A percentile compares a stretch with the other conserved stretches of the same genome.
Evolutionary conservation across 1,139 yeast species (phyloP).

Genomic region (Groenewaldozyma auringiensis): DNA sequence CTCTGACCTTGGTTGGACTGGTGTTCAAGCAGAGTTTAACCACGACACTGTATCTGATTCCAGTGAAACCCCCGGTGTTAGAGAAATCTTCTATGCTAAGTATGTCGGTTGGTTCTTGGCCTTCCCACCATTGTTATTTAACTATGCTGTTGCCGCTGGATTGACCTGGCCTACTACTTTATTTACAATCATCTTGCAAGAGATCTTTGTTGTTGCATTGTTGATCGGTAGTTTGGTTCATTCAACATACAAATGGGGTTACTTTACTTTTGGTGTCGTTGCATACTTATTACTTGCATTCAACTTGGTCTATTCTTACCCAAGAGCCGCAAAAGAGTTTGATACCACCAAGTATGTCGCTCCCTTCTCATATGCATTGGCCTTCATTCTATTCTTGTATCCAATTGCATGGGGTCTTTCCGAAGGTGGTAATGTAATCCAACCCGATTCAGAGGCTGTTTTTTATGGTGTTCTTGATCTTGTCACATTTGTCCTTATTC

Average conservation of each 20-base stretch:
- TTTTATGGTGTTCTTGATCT: slow-evolving; percentile 58
- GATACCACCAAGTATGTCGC: slow-evolving; percentile 12
- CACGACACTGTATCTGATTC: slow-evolving; percentile 38
- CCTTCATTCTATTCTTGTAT: slow-evolving; percentile 43
- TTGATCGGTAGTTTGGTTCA: slow-evolving; percentile 48
- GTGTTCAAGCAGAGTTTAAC: slow-evolving; percentile 46
- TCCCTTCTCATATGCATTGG: slow-evolving; percentile 23
- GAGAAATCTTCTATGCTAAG: slow-evolving; percentile 61
- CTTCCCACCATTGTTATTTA: slow-evolving; percentile 47
- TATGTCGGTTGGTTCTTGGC: slow-evolving; percentile 62
- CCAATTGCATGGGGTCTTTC: slow-evolving; percentile 55
- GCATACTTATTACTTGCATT: slow-evolving; percentile 22
- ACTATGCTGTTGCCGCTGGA: slow-evolving; percentile 42
- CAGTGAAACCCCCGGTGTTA: slow-evolving; percentile 34
- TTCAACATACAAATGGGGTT: slow-evolving; percentile 63
- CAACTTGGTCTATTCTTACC: slow-evolving; percentile 19
- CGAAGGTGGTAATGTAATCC: slow-evolving; percentile 62
- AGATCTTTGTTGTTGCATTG: slow-evolving; percentile 45
- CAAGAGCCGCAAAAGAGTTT: slow-evolving; percentile 14
- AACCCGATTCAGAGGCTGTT: slow-evolving; percentile 59
- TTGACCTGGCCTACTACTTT: slow-evolving; percentile 34
- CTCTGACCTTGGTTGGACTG: slow-evolving; percentile 59
- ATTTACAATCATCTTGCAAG: slow-evolving; percentile 39
- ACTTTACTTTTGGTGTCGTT: slow-evolving; percentile 38
- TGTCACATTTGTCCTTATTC: slow-evolving; percentile 31